Conservation (phyloP, 208 protist species). For the Willaertia magna region DNA sequence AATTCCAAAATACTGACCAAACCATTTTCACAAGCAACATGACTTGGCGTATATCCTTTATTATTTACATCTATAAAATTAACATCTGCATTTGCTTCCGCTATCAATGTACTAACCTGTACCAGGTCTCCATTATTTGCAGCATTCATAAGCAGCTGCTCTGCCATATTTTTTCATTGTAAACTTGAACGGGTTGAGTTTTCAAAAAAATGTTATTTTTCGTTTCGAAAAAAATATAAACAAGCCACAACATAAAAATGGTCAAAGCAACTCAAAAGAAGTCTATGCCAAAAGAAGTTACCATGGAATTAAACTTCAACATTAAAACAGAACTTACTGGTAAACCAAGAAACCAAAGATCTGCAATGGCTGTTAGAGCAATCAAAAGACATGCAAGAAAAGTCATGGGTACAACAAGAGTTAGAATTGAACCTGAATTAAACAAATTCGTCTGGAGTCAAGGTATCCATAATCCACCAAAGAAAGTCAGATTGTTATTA, state of each 20-base stretch:
- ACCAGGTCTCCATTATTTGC: not conserved
- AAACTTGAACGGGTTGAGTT: too few species aligned
- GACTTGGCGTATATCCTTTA: not conserved
- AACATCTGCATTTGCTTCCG: not conserved
- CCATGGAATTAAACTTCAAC: not conserved
- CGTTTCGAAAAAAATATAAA: too few species aligned
- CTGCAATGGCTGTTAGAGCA: not conserved
- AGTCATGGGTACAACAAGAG: not conserved
- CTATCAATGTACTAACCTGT: not conserved
- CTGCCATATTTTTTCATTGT: too few species aligned
- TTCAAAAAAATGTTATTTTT: too few species aligned
- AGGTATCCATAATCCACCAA: constrained; percentile 6
- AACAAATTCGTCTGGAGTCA: constrained; percentile 3
- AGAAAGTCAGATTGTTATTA: not conserved
- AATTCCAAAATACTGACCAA: not conserved
- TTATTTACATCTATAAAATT: not conserved
- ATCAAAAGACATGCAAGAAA: not conserved
- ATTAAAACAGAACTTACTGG: not conserved
- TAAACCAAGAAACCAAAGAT: not conserved
- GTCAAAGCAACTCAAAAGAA: too few species aligned
- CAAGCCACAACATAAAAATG: too few species aligned
- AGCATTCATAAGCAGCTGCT: not conserved
- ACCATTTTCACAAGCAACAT: not conserved
- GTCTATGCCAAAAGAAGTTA: not conserved
- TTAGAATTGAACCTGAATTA: not conserved